These are phyloP conservation scores for Stephanodiscus triporus DNA, from an alignment of 108 stramenopile species.

Conservation along the genomic window DNA sequence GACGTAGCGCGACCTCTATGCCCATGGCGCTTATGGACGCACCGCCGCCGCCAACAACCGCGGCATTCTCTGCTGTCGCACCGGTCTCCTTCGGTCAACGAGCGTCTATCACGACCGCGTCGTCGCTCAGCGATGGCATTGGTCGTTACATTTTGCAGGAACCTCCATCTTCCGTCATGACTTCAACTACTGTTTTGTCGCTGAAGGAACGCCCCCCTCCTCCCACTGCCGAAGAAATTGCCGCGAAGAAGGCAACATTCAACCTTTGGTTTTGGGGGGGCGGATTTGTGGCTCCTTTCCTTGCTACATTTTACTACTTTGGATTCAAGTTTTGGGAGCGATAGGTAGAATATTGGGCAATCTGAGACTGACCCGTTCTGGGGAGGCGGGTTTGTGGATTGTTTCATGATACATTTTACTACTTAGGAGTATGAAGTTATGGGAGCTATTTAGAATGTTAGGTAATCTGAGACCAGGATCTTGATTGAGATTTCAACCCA, in stretches of 20 bases:
- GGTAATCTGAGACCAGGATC: too few relatives aligned
- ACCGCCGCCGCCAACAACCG: slow-evolving; percentile 12
- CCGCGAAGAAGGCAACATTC: slow-evolving; percentile 82
- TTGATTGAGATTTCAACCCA: too few relatives aligned
- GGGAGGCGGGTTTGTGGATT: too few relatives aligned
- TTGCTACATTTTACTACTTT: slow-evolving; percentile 86
- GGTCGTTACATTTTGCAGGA: slow-evolving; percentile 23
- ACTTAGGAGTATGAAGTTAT: too few relatives aligned
- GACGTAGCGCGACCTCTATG: slow-evolving; percentile 26
- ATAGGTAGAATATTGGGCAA: slow-evolving; percentile 45
- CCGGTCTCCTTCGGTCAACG: slow-evolving; percentile 7
- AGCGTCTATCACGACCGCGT: slow-evolving; percentile 15
- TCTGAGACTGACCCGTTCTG: not conserved
- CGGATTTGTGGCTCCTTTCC: slow-evolving; percentile 86
- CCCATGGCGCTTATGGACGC: slow-evolving; percentile 24
- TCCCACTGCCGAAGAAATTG: slow-evolving; percentile 81
- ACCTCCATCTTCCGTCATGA: slow-evolving; percentile 26
- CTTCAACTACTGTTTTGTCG: slow-evolving; percentile 51
- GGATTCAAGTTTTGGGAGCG: slow-evolving; percentile 88
- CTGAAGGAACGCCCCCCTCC: slow-evolving; percentile 78
- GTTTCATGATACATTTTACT: too few relatives aligned
- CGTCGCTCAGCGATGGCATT: slow-evolving; percentile 34
- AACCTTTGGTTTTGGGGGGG: slow-evolving; percentile 88
- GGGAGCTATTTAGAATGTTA: too few relatives aligned
- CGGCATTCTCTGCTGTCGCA: not conserved